Conservation (phyloP, 2,329 filamentous ascomycete genomes). For the Immersiporthe knoxdaviesiana region DNA sequence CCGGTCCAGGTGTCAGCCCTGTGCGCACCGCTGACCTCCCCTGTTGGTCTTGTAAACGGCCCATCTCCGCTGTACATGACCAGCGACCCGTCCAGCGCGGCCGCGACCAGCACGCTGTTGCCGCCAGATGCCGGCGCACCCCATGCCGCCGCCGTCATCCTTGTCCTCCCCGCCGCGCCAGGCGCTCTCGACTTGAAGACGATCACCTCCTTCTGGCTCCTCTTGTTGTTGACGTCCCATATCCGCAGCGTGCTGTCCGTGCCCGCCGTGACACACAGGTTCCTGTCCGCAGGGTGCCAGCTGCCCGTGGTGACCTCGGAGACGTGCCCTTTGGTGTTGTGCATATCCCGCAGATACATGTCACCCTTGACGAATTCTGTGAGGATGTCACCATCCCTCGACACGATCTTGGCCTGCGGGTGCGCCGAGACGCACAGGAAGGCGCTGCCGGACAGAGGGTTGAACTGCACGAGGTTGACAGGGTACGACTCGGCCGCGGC, state of each 20-base stretch:
- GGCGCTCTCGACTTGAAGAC: constrained; percentile 93
- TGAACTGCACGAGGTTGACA: constrained; percentile 85
- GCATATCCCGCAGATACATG: constrained; percentile 97
- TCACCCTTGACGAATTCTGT: constrained; percentile 95
- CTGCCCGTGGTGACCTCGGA: constrained; percentile 87
- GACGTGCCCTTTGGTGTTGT: constrained; percentile 96
- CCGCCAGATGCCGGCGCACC: constrained; percentile 75
- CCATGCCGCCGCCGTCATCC: constrained; percentile 94
- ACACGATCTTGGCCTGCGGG: constrained; percentile 86
- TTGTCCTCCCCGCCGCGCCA: constrained; percentile 84
- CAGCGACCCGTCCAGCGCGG: constrained; percentile 85
- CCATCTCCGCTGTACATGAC: constrained; percentile 92
- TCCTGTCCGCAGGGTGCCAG: constrained; percentile 87
- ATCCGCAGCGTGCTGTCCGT: constrained; percentile 95
- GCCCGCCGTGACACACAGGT: constrained; percentile 85
- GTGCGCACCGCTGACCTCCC: constrained; percentile 85
- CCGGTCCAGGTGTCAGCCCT: constrained; percentile 85
- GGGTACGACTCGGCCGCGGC: constrained; percentile 81
- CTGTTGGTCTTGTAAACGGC: constrained; percentile 79
- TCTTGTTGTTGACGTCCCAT: constrained; percentile 93
- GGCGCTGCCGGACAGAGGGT: constrained; percentile 75
- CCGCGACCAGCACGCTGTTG: constrained; percentile 76
- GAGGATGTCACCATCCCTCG: constrained; percentile 82
- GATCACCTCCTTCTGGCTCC: constrained; percentile 88
- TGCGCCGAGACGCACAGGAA: constrained; percentile 88